phyloP scores from a whole-genome alignment of 2,329 filamentous ascomycete genomes.

The Westerdykella sp. region DNA sequence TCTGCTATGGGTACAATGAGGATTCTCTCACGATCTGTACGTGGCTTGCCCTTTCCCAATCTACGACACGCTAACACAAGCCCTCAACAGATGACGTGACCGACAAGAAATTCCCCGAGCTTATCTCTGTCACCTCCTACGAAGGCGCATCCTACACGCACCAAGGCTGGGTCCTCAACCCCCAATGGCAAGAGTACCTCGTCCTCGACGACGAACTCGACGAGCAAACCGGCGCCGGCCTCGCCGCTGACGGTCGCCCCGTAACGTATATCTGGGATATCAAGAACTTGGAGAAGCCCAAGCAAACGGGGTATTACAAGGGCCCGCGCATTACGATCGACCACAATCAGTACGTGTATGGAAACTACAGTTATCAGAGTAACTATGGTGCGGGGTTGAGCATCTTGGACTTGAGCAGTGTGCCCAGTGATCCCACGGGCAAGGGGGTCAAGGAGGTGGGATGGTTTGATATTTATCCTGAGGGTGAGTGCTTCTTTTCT shows the following conservation, averaged over 20 bases:
- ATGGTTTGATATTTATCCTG: constrained; percentile 40
- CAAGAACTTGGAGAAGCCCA: constrained; percentile 27
- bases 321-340: constrained; percentile 35
- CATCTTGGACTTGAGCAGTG: constrained; percentile 36
- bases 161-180: constrained; percentile 51
- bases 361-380: constrained; percentile 38
- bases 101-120: constrained; percentile 41
- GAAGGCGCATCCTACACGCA: constrained; percentile 55
- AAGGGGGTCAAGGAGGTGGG: constrained; percentile 36
- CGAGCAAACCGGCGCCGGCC: constrained; percentile 22
- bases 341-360: constrained; percentile 42
- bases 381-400: constrained; percentile 39
- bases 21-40: constrained; percentile 49
- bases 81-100: constrained; percentile 42
- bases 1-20: constrained; percentile 55
- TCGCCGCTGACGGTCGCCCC: constrained; percentile 26
- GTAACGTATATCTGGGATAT: constrained; percentile 34
- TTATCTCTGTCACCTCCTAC: constrained; percentile 51
- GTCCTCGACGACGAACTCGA: constrained; percentile 32
- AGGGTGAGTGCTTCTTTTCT: constrained; percentile 8
- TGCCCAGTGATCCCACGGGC: constrained; percentile 36
- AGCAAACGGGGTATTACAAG: constrained; percentile 40
- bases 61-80: constrained; percentile 31
- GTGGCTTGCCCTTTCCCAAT: constrained; percentile 39
- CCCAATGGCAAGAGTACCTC: constrained; percentile 29